Base-by-base conservation (phyloP, 2,329 filamentous ascomycete species). In the Neofusicoccum cordaticola region DNA sequence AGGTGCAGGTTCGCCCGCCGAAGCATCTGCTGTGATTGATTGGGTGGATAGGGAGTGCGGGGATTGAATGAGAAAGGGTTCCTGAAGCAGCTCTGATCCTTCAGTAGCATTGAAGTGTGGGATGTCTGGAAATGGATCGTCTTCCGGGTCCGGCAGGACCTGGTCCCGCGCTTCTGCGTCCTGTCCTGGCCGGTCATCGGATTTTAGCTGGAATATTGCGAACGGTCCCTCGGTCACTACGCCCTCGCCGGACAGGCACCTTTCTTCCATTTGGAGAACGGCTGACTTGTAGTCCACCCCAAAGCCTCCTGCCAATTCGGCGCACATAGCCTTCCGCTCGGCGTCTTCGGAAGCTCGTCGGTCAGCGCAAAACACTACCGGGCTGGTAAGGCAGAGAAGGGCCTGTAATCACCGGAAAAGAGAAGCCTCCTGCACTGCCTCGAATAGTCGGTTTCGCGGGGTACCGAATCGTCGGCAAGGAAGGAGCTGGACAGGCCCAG, bases 321-420 rank as follows among this genome's bases (percentile, higher is more conserved):
- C 12, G 17, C 56, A 60, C 56, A 60, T 60, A 8, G 56, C 56
- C n/a, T n/a, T 45, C 8, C 56, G 15, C 56, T 60, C 56, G 7
- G 56, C 41, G 11, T 60, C 56, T 60, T 47, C 19, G n/a, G 31
- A 1, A 27, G 39, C 11, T 15, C 11, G 13, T 37, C 41, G 27
- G 56, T 22, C 11, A 19, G 50, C 7, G 7, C 53, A 11, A 22
- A 19, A 15, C 9, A 6, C 7, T 11, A 2, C 7, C n/a, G 52
- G 22, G 4, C 31, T 19, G 19, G n/a, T n/a, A 34, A 13, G 27
- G 53, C 39, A 5, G 27, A 15, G 17, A 7, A 27, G 17, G 12
- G 6, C 4, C 11, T 9, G 17, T 17, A 22, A n/a, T 22, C 47
- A 60, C 42, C 56, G 12, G 56, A 60, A 31, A 60, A 60, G 0